Evolutionary conservation across 2,329 filamentous ascomycete genomes (phyloP).

Genomic region (Claviceps sp.): DNA sequence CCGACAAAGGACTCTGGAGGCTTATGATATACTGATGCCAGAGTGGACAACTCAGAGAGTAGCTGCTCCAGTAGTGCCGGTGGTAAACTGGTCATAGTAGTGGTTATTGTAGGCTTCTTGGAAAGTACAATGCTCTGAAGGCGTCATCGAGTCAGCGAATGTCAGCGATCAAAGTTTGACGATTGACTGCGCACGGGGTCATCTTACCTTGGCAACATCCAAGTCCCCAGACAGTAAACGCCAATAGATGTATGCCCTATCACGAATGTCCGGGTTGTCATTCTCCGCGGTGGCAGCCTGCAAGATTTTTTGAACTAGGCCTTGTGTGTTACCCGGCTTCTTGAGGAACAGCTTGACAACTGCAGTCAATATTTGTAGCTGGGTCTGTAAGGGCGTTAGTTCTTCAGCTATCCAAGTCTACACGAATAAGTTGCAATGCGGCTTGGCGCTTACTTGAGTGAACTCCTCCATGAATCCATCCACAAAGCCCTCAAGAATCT

Average conservation of each 20-base stretch:
- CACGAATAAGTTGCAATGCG: neutral
- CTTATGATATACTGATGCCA: slow-evolving; percentile 97
- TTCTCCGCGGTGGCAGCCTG: slow-evolving; percentile 87
- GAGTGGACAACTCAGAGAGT: slow-evolving; percentile 80
- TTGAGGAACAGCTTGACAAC: slow-evolving; percentile 97
- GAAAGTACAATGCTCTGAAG: slow-evolving; percentile 71
- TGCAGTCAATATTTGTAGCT: slow-evolving; percentile 91
- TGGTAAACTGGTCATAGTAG: slow-evolving; percentile 84
- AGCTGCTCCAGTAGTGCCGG: slow-evolving; percentile 75
- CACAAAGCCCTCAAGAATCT: slow-evolving; percentile 82
- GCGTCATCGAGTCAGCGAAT: neutral
- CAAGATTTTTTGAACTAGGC: slow-evolving; percentile 84
- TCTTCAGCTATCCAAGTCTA: neutral
- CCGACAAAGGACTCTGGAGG: slow-evolving; percentile 96
- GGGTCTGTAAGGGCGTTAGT: slow-evolving; percentile 46
- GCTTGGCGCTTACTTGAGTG: slow-evolving; percentile 51
- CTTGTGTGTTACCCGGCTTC: slow-evolving; percentile 84
- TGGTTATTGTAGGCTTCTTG: slow-evolving; percentile 84
- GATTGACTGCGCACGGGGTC: no score
- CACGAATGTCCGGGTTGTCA: slow-evolving; percentile 94
- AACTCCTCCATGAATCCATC: slow-evolving; percentile 95
- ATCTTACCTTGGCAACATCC: slow-evolving; percentile 65
- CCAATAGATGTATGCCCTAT: slow-evolving; percentile 98
- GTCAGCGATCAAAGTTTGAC: neutral
- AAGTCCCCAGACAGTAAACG: slow-evolving; percentile 85